Evolutionary conservation across 192 early-diverging fungal genomes (phyloP).

Genomic region (Coemansia sp.): DNA sequence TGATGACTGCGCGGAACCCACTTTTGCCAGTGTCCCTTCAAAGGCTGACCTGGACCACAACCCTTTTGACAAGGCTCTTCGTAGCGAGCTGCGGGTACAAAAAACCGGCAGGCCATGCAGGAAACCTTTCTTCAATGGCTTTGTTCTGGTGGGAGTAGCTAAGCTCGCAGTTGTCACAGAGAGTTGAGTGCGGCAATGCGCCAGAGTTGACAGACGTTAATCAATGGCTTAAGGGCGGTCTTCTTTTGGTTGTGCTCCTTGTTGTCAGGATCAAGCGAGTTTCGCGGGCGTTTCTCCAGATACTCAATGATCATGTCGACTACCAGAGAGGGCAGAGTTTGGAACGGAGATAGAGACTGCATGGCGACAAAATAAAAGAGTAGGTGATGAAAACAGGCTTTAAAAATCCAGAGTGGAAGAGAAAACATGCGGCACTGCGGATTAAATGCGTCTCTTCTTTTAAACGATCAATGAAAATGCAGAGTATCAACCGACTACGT

Average conservation of each 20-base stretch:
- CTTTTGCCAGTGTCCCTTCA: neutral
- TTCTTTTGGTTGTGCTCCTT: neutral
- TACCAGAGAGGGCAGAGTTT: neutral
- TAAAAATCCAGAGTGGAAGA: too few species aligned
- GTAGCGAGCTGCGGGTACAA: neutral
- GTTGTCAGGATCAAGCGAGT: neutral
- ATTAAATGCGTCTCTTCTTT: too few species aligned
- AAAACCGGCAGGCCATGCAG: neutral
- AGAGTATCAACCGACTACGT: too few species aligned
- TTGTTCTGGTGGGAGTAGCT: neutral
- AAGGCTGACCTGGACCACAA: neutral
- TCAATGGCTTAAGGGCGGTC: neutral
- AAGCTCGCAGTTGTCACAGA: neutral
- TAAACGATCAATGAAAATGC: too few species aligned
- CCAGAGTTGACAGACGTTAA: neutral
- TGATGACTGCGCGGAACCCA: neutral
- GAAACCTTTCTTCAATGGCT: neutral
- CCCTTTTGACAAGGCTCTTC: neutral
- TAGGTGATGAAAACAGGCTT: neutral
- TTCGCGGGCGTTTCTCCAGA: neutral
- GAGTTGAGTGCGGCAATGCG: neutral
- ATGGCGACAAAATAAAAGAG: neutral
- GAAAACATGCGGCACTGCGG: too few species aligned
- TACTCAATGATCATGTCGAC: neutral
- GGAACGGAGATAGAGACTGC: neutral